phyloP scores from a whole-genome alignment of 1,284 basidiomycete genomes.

The Cerioporus squamosus region DNA sequence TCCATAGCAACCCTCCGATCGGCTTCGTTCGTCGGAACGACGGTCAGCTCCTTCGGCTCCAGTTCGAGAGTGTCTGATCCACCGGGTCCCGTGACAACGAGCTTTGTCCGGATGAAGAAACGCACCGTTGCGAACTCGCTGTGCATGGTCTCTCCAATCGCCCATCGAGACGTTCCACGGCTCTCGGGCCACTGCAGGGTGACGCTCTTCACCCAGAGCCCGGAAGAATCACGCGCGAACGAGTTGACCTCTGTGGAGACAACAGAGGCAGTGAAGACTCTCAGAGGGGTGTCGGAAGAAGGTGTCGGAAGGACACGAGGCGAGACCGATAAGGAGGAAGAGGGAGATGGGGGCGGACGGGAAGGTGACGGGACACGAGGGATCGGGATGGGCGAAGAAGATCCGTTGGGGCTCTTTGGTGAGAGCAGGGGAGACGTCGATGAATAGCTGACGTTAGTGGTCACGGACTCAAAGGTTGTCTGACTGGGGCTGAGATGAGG shows the following conservation, averaged over 20 bases:
- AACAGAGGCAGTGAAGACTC: constrained; percentile 54
- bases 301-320: constrained; percentile 26
- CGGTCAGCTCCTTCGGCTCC: constrained; percentile 64
- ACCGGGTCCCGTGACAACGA: constrained; percentile 58
- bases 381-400: constrained; percentile 14
- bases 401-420: constrained; percentile 11
- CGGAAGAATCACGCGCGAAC: constrained; percentile 56
- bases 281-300: constrained; percentile 41
- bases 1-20: constrained; percentile 69
- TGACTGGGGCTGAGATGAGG: constrained; percentile 19
- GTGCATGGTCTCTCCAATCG: constrained; percentile 74
- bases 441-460: constrained; percentile 14
- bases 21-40: constrained; percentile 69
- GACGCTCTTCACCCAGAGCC: constrained; percentile 65
- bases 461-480: constrained; percentile 22
- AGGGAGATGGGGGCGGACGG: constrained; percentile 35
- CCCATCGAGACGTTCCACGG: constrained; percentile 72
- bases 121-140: constrained; percentile 68
- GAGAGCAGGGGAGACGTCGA: constrained; percentile 22
- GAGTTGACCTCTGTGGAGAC: constrained; percentile 57
- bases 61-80: constrained; percentile 69
- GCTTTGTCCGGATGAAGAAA: constrained; percentile 71
- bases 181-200: constrained; percentile 73
- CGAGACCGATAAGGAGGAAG: constrained; percentile 40
- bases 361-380: constrained; percentile 13